Evolutionary conservation across 1,139 yeast genomes (phyloP), one percentile per base, ranked within the genome.

Genomic region (Sugiyamaella sp.): DNA sequence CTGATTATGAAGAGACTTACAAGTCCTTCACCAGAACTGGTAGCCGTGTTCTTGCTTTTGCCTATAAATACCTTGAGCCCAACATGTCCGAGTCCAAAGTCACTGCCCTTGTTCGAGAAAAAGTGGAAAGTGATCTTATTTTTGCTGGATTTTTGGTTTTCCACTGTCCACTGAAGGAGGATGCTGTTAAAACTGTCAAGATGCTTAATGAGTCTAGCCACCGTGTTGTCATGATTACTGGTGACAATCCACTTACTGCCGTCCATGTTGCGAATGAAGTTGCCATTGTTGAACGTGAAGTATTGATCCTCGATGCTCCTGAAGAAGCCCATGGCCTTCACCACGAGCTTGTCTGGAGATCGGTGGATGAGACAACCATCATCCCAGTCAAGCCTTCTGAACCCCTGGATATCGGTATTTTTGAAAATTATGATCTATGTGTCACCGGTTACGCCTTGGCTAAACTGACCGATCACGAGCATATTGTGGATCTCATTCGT

Each of bases 161-260:
- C 86, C 96, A 89, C 69, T 91, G 98, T 76, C 99, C 99, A 35
- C 81, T 93, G 78, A 93, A 93, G 71, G 80, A 79, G 44, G 99
- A 93, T 74, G 99, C 99, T 40, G 76, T 89, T 68, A 93, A 85
- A 63, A 86, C 97, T 46, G 86, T 93, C 63, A 78, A 83, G 67
- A 91, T 90, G 97, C 80, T 93, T 71, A 93, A 89, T 71, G 96
- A 90, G 68, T 90, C 97, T 1, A 85, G 95, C 53, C 99, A 93
- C 71, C 89, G 99, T 70, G 73, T 69, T 71, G 84, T 95, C 49
- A 93, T 93, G 99, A 95, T 95, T 66, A 93, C 99, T 56, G 99
- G 99, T 77, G 99, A 93, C 73, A 95, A 93, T 71, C 98, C 99
- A 35, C 81, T 93, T 68, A 93, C 99, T 60, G 99, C 99, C 37